A percentile compares a stretch with the other conserved stretches of the same genome.
These are phyloP conservation scores for Boletus bicolor DNA, from an alignment of 768 basidiomycete species.

Conservation along the genomic window DNA sequence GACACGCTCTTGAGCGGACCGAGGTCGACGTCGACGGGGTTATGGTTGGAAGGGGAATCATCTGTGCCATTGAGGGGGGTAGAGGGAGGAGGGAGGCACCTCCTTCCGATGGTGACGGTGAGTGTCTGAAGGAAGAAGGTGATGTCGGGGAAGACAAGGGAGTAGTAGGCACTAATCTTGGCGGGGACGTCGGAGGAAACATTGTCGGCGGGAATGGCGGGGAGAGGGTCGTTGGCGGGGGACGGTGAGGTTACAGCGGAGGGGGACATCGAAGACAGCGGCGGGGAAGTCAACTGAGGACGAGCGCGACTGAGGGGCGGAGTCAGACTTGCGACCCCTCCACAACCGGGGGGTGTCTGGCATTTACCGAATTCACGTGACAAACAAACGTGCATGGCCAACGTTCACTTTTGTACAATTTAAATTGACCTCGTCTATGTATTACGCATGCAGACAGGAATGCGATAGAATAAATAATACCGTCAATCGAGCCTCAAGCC, in stretches of 20 bases:
- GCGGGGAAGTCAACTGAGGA: background rate
- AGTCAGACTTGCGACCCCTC: slow-evolving; percentile 3
- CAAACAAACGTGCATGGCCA: slow-evolving; percentile 19
- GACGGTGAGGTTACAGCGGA: slow-evolving; percentile 3
- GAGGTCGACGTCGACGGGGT: slow-evolving; percentile 82
- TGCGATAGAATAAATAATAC: slow-evolving; percentile 7
- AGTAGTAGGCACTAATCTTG: slow-evolving; percentile 91
- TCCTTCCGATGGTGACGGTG: slow-evolving; percentile 88
- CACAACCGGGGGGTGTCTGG: slow-evolving; percentile 9
- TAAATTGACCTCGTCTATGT: background rate
- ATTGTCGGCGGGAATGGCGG: slow-evolving; percentile 7
- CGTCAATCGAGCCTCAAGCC: slow-evolving; percentile 19
- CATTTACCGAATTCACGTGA: slow-evolving; percentile 18
- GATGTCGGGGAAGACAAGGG: slow-evolving; percentile 89
- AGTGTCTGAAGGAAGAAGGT: slow-evolving; percentile 98
- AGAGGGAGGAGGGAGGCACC: slow-evolving; percentile 68
- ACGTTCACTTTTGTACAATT: background rate
- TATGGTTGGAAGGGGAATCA: slow-evolving; percentile 22
- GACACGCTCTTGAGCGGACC: slow-evolving; percentile 97
- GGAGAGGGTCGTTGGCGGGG: slow-evolving; percentile 4
- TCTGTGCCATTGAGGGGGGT: slow-evolving; percentile 47
- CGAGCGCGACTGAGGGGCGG: slow-evolving; percentile 5
- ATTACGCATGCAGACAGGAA: background rate
- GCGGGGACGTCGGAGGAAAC: slow-evolving; percentile 40
- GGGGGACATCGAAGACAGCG: slow-evolving; percentile 27